Conservation (phyloP, 805 yeast genomes). For the Brettanomyces naardenensis region DNA sequence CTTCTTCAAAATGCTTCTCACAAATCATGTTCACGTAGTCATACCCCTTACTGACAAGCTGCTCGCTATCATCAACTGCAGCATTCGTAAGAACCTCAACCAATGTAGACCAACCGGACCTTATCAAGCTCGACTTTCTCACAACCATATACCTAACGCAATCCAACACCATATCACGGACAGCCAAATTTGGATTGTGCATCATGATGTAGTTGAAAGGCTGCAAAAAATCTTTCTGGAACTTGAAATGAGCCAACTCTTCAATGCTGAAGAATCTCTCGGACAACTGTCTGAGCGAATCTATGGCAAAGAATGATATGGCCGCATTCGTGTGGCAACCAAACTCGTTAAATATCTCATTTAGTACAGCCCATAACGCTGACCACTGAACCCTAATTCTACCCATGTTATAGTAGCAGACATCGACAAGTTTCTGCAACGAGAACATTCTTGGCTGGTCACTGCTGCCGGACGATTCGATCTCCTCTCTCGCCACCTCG, state of each 20-base stretch:
- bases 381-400: constrained; percentile 97
- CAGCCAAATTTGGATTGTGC: constrained; percentile 59
- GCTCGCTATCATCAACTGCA: constrained; percentile 49
- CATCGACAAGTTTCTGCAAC: constrained; percentile 91
- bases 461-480: constrained; percentile 77
- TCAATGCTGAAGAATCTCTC: constrained; percentile 90
- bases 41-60: constrained; percentile 56
- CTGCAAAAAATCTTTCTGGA: constrained; percentile 86
- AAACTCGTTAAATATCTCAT: constrained; percentile 76
- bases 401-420: constrained; percentile 94
- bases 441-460: constrained; percentile 86
- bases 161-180: constrained; percentile 83
- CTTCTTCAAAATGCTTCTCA: constrained; percentile 50
- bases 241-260: constrained; percentile 90
- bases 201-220: constrained; percentile 79
- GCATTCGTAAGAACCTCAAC: constrained; percentile 72
- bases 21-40: constrained; percentile 56
- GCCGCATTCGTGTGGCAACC: constrained; percentile 72
- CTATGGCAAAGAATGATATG: constrained; percentile 85
- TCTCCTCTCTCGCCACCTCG: constrained; percentile 83
- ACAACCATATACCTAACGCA: constrained; percentile 81
- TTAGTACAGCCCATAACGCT: constrained; percentile 90
- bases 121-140: constrained; percentile 64
- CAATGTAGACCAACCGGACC: constrained; percentile 93
- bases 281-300: constrained; percentile 86